Percentiles rank a stretch among this genome's conserved stretches.
These are phyloP conservation scores for Gnetum montanum DNA, from an alignment of 75 land plant species.

Conservation along the genomic window DNA sequence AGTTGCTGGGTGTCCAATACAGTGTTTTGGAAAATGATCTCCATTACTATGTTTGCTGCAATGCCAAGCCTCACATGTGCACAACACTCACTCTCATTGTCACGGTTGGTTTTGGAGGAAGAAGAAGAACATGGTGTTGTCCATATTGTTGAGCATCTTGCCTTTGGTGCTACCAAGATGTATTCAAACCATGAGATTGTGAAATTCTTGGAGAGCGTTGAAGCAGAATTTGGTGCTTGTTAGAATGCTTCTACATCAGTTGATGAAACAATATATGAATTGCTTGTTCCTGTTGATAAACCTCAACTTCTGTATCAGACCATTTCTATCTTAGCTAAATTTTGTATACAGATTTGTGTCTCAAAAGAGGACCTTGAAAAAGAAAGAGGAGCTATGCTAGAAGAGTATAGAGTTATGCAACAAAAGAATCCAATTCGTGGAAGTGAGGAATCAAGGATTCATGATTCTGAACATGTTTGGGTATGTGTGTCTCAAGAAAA, in stretches of 20 bases:
- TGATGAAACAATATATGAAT: constrained; percentile 94
- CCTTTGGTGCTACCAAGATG: constrained; percentile 89
- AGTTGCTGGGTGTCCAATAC: constrained; percentile 63
- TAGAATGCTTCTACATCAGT: constrained; percentile 91
- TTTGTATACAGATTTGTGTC: constrained; percentile 81
- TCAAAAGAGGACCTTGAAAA: constrained; percentile 90
- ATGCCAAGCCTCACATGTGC: constrained; percentile 81
- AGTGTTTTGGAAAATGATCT: constrained; percentile 85
- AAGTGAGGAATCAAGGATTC: too few species aligned
- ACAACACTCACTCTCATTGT: constrained; percentile 98
- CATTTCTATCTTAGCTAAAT: constrained; percentile 84
- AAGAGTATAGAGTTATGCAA: constrained; percentile 94
- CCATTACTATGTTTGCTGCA: constrained; percentile 71
- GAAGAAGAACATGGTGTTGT: constrained; percentile 98
- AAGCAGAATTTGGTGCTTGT: constrained; percentile 98
- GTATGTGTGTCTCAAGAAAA: too few species aligned
- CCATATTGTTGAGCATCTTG: constrained; percentile 97
- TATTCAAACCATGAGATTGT: constrained; percentile 95
- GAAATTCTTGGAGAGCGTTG: constrained; percentile 92
- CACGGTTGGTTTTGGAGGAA: constrained; percentile 93
- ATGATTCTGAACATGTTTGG: too few species aligned
- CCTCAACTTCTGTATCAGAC: constrained; percentile 88
- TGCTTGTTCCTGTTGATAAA: constrained; percentile 96
- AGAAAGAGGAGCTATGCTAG: constrained; percentile 96
- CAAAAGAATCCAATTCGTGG: too few species aligned